Base-by-base conservation (phyloP, 192 early-diverging fungal genomes). In the Podila verticillata region DNA sequence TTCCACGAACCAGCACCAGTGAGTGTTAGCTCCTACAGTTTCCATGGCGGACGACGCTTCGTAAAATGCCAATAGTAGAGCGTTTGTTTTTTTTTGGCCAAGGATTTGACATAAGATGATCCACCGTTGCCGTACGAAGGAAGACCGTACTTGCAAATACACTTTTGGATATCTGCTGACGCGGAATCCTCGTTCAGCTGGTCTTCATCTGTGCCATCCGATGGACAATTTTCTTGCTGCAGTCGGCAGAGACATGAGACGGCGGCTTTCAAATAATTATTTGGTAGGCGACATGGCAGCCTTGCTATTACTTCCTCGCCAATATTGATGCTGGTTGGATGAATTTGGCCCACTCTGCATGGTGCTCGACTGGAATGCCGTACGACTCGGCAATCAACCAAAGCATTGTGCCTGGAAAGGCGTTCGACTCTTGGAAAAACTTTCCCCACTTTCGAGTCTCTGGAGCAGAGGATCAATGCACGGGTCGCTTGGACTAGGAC, bases 1-100 rank as follows among this genome's bases (percentile, higher is more conserved):
- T 28, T 75, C 68, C 0, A 75, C 35, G 48, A 82, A 74, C 73
- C 73, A 82, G 44, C 72, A 82, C 81, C 81, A 82, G 6, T 73
- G 73, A 4, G 63, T 51, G 0, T 28, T 34, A 0, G 51, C 15
- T 5, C 68, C 72, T 7, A 22, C 57, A 0, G 61, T 61, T 0
- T 66, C 57, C 47, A 82, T 35, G 2, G 49, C 69, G 0, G 64
- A 19, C 8, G 31, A 5, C 7, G 64, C 73, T 44, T 71, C 28
- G 2, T 12, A 47, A 5, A 68, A 34, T 4, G 67, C 30, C 7
- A 80, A 32, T 26, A 72, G 36, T 26, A 80, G n/a, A 2, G 61
- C 57, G 32, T 72, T 72, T 3, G 65, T 72, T 12, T 9, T n/a
- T n/a, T 34, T 28, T 72, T 70, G 1, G 70, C 62, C 9, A 82